Base-by-base conservation (phyloP, 2,329 filamentous ascomycete species). In the Cladophialophora carrionii region DNA sequence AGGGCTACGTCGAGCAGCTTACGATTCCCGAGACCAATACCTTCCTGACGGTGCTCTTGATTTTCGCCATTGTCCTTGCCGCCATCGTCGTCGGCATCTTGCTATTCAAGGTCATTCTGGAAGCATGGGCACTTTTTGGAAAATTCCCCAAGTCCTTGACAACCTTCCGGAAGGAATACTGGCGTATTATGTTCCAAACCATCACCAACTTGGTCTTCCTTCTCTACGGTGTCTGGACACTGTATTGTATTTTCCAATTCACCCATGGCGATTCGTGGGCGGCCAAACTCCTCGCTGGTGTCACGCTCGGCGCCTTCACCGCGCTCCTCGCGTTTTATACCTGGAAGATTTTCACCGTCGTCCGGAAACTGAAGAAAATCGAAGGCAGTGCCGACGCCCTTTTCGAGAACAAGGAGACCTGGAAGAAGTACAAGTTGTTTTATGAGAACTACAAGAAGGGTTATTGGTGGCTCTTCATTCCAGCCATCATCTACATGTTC, bases 401-500 rank as follows among this genome's bases (percentile, higher is more conserved):
- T 8, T 98, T 92, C 77, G 90, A 97, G 66, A 85, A 98, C 79
- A 96, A 95, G 82, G 86, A 90, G 64, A 88, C 89, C 48, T 97
- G 95, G 93, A 84, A 91, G 76, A 96, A 95, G 81, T 99, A 99
- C 84, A 95, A 91, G 73, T 84, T 97, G 68, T 98, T 99, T 80
- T 99, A 99, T 81, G 95, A 98, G 74, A 89, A 89, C 72, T 98
- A 96, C 83, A 92, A 92, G 81, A 92, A 90, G 78, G 87, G 88
- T 72, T 96, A 94, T 81, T 99, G 95, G 95, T 98, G 94, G 94
- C 79, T 97, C 26, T 98, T 99, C 75, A 84, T 98, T 14, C 95
- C 95, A 0, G 83, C 85, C 67, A 96, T 98, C 73, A 67, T 92
- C 69, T 98, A 98, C 82, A 90, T 93, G 82, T 92, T 97, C 74